A percentile compares a stretch with the other conserved stretches of the same genome.
phyloP scores from a whole-genome alignment of 345 rosid genomes.

The Gynandropsis gynandra region DNA sequence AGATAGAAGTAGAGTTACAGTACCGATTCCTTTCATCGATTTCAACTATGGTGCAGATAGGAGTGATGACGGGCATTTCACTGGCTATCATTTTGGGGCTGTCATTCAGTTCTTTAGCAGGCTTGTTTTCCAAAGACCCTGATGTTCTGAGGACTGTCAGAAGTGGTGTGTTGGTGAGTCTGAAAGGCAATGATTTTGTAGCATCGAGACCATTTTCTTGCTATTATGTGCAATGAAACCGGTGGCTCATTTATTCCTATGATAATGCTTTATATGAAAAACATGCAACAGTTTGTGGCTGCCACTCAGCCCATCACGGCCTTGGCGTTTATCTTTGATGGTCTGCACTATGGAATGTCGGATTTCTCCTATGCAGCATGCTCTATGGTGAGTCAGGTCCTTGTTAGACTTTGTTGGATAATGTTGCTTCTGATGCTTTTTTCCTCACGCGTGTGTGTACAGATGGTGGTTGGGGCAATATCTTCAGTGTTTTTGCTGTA shows the following conservation, averaged over 20 bases:
- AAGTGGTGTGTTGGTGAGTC: conserved; percentile 68
- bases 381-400: conserved; percentile 53
- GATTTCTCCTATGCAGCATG: conserved; percentile 86
- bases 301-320: conserved; percentile 91
- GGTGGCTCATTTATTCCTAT: background rate
- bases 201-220: background rate
- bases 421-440: too few species aligned
- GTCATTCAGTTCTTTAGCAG: conserved; percentile 61
- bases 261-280: background rate
- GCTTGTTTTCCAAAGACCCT: conserved; percentile 73
- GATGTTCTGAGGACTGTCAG: conserved; percentile 61
- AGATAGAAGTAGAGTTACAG: too few species aligned
- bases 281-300: conserved; percentile 53
- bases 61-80: conserved; percentile 52
- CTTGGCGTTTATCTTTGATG: conserved; percentile 84
- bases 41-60: conserved; percentile 43
- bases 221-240: too few species aligned
- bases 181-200: conserved; percentile 2
- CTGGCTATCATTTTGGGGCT: conserved; percentile 64
- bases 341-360: conserved; percentile 88
- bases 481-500: conserved; percentile 61
- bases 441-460: background rate
- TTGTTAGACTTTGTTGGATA: background rate
- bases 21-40: background rate
- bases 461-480: conserved; percentile 71